phyloP scores from a whole-genome alignment of 176 grass and related monocot genomes.

The Poa annua region DNA sequence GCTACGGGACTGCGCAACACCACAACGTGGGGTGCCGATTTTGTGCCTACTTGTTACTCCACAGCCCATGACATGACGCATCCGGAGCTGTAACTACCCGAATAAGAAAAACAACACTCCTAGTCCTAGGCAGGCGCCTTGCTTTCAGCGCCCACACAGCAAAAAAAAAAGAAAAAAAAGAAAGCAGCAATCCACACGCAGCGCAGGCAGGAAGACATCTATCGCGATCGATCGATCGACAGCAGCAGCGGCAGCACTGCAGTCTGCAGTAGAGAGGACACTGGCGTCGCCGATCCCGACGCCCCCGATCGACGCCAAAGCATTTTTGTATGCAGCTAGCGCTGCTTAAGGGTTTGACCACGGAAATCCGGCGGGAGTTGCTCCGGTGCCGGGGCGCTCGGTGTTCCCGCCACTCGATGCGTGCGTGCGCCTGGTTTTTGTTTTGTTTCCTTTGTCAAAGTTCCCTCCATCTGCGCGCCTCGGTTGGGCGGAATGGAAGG shows the following conservation, averaged over 20 bases:
- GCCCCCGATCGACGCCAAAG: background rate
- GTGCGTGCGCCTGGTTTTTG: constrained; percentile 10
- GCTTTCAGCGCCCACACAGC: constrained; percentile 41
- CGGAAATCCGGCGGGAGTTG: constrained; percentile 47
- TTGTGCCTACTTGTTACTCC: too few relatives aligned
- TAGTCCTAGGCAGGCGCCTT: background rate
- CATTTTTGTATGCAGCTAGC: too few relatives aligned
- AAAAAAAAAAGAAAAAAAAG: background rate
- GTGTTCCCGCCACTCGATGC: background rate
- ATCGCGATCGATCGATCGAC: background rate
- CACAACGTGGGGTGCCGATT: constrained; percentile 16
- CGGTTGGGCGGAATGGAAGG: constrained; percentile 39
- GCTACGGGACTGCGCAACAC: too few relatives aligned
- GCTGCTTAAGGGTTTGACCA: constrained; percentile 36
- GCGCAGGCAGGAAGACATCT: background rate
- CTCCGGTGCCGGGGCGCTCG: constrained; percentile 37
- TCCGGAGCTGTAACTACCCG: background rate
- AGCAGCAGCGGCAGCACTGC: background rate
- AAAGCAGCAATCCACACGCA: background rate
- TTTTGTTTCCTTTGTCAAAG: constrained; percentile 24
- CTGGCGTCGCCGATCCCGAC: constrained; percentile 28
- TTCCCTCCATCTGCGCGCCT: background rate
- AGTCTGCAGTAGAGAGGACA: background rate
- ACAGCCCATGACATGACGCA: background rate
- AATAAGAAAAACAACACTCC: background rate